Conservation (phyloP, 2,329 filamentous ascomycete genomes). For the Penicillium brevicompactum region DNA sequence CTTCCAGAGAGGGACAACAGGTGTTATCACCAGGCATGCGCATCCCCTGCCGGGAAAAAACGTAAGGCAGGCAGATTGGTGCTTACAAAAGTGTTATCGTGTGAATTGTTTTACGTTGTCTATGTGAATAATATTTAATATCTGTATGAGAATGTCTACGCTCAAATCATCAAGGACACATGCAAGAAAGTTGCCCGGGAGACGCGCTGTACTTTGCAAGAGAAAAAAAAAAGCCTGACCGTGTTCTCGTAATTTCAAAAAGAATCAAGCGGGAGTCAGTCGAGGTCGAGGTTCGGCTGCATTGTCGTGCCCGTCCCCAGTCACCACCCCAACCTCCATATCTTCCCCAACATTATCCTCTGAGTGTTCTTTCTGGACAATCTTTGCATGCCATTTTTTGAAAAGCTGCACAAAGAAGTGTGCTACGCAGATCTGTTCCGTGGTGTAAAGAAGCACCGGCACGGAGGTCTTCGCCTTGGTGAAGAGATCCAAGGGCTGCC, state of each 20-base stretch:
- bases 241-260: background rate
- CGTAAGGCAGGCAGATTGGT: no score
- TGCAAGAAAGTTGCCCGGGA: no score
- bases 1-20: no score
- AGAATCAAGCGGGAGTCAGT: background rate
- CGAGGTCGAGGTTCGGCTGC: conserved; percentile 4
- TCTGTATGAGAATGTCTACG: no score
- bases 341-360: conserved; percentile 5
- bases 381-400: conserved; percentile 30
- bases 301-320: conserved; percentile 1
- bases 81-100: no score
- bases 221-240: no score
- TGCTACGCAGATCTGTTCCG: conserved; percentile 43
- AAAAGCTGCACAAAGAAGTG: conserved; percentile 43
- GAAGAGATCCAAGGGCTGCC: conserved; percentile 34
- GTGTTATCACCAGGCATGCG: no score
- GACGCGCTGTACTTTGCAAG: no score
- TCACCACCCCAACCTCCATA: conserved; percentile 13
- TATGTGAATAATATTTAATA: no score
- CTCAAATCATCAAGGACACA: no score
- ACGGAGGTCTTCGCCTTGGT: conserved; percentile 42
- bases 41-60: no score
- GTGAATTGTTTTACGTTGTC: no score
- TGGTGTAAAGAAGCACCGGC: conserved; percentile 42
- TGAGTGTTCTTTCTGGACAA: conserved; percentile 20